Conservation (phyloP, 768 basidiomycete genomes). For the Termitomyces heimii region DNA sequence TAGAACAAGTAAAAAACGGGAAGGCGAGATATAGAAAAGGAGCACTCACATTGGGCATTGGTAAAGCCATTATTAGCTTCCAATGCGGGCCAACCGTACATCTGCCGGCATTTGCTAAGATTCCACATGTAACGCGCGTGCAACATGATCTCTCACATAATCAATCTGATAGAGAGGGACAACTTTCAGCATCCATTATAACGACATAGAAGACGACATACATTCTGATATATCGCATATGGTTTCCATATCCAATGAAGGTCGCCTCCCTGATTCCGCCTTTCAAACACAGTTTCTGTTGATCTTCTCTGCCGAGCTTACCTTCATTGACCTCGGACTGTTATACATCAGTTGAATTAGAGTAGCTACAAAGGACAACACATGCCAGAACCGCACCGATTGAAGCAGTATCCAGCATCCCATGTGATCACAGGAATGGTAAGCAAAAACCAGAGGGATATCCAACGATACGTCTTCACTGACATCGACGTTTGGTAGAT, state of each 20-base stretch:
- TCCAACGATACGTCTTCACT: slow-evolving; percentile 48
- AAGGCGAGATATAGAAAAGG: not conserved
- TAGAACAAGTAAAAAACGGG: slow-evolving; percentile 22
- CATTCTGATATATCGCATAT: slow-evolving; percentile 71
- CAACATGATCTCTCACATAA: slow-evolving; percentile 17
- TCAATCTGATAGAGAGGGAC: slow-evolving; percentile 21
- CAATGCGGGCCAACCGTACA: slow-evolving; percentile 71
- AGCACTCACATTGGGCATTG: slow-evolving; percentile 70
- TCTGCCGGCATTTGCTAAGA: slow-evolving; percentile 25
- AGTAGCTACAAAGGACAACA: not conserved
- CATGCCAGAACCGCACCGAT: slow-evolving; percentile 46
- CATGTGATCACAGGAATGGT: slow-evolving; percentile 62
- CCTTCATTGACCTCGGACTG: slow-evolving; percentile 79
- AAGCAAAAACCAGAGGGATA: slow-evolving; percentile 65
- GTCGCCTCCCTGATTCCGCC: slow-evolving; percentile 58
- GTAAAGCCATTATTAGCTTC: slow-evolving; percentile 71
- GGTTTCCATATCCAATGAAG: slow-evolving; percentile 91
- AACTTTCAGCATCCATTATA: not conserved
- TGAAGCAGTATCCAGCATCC: slow-evolving; percentile 80
- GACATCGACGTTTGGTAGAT: slow-evolving; percentile 28
- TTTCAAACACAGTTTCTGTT: not conserved
- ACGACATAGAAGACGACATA: slow-evolving; percentile 31
- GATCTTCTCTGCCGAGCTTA: slow-evolving; percentile 13
- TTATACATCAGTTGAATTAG: not conserved
- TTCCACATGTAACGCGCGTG: not conserved